Conservation (phyloP, 2,329 filamentous ascomycete species). For the Pseudogymnoascus sp. region DNA sequence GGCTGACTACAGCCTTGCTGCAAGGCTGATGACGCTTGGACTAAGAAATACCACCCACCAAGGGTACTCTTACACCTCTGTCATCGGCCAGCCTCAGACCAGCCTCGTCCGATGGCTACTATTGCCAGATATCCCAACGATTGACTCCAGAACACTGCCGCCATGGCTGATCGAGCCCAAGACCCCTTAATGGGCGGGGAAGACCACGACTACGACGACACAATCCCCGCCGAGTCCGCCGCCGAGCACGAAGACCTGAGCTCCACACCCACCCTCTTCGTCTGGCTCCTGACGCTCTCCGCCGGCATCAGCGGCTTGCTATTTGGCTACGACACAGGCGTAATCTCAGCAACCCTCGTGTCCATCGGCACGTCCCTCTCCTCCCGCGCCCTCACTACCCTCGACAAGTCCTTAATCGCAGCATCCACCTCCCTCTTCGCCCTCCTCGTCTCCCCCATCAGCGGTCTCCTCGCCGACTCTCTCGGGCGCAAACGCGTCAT, state of each 20-base stretch:
- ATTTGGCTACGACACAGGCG: constrained; percentile 62
- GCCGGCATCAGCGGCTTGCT: constrained; percentile 59
- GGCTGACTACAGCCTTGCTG: not conserved
- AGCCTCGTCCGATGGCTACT: not conserved
- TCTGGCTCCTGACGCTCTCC: constrained; percentile 54
- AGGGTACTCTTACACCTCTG: not conserved
- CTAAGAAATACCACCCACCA: not conserved
- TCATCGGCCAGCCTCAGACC: not conserved
- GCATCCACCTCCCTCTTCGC: constrained; percentile 61
- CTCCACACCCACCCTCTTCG: constrained; percentile 36
- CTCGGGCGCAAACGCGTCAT: constrained; percentile 56
- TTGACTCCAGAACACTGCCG: not conserved
- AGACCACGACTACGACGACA: constrained; percentile 14
- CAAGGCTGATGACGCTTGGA: constrained; percentile 5
- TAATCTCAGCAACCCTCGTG: constrained; percentile 60
- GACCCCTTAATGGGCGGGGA: constrained; percentile 22
- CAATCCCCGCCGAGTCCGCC: not conserved
- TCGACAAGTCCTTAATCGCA: constrained; percentile 64
- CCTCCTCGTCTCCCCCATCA: constrained; percentile 53
- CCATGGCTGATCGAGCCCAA: constrained; percentile 23
- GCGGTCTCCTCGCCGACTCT: constrained; percentile 54
- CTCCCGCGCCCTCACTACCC: constrained; percentile 44
- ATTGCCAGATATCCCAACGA: not conserved
- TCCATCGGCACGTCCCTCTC: constrained; percentile 54
- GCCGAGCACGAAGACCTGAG: constrained; percentile 11